phyloP scores from a whole-genome alignment of 164 flowering plant genomes.

The Buxus sempervirens region DNA sequence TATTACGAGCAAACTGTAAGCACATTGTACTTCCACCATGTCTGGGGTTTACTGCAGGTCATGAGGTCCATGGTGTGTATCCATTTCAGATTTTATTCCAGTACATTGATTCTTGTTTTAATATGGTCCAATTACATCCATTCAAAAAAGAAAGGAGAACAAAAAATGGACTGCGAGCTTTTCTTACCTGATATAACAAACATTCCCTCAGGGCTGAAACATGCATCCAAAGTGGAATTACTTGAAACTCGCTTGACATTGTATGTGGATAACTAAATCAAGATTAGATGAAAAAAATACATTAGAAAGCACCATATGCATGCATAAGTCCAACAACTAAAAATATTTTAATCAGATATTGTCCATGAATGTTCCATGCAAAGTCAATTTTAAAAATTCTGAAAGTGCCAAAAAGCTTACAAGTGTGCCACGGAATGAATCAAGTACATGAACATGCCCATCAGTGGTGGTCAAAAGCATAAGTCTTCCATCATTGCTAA shows the following conservation, averaged over 20 bases:
- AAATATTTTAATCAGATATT: background rate
- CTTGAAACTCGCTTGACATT: conserved; percentile 84
- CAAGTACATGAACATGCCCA: conserved; percentile 89
- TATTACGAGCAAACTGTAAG: too few relatives aligned
- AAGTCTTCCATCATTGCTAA: conserved; percentile 93
- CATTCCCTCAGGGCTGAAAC: conserved; percentile 97
- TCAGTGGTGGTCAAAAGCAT: conserved; percentile 83
- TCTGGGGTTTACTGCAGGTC: too few relatives aligned
- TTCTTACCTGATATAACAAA: conserved; percentile 84
- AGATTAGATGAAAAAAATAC: conserved; percentile 3
- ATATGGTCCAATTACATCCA: too few relatives aligned
- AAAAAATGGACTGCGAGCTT: background rate
- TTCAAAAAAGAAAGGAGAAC: background rate
- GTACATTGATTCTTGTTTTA: too few relatives aligned
- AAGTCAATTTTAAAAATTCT: background rate
- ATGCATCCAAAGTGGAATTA: conserved; percentile 85
- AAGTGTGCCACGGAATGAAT: conserved; percentile 89
- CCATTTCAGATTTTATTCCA: too few relatives aligned
- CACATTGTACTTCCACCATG: too few relatives aligned
- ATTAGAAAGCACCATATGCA: background rate
- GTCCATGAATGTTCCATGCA: background rate
- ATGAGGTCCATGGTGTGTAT: too few relatives aligned
- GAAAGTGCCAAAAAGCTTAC: conserved; percentile 40
- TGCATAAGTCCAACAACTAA: background rate
- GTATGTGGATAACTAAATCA: conserved; percentile 59